Evolutionary conservation across 257 asterid genomes (phyloP), one percentile per base, ranked within the genome.

Genomic region (Jacaranda mimosifolia): DNA sequence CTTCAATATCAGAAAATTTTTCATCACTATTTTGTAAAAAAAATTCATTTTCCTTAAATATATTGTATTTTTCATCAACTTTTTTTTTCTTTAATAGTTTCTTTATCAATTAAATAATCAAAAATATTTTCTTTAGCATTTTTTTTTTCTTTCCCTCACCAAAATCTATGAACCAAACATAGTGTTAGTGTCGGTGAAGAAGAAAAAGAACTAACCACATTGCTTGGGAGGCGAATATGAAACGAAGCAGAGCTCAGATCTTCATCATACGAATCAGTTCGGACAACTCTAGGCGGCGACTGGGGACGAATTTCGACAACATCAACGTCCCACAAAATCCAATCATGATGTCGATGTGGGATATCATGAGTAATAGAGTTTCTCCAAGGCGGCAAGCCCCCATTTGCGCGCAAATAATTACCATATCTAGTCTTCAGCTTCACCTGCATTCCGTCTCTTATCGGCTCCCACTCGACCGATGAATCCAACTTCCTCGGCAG

Each of bases 381-480:
- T 78, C 98, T 79, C 97, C 97, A 94, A 12, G 98, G 98, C 18
- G 97, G 98, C 79, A 89, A 48, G 0, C 98, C 97, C 9, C 94
- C 97, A 77, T 94, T 94, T 13, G 97, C 97, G 19, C 98, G 90
- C 49, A 94, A 76, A 69, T 63, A 94, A 52, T 94, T 90, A 3
- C 98, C 98, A 35, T 92, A 94, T 63, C 96, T 80, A 0, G 97
- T 84, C 67, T 88, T 90, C 3, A 94, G 87, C 86, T 81, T 89
- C 42, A 90, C 82, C 13, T 73, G 86, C 80, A 77, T 74, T 6
- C 97, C 98, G 55, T 90, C 97, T 76, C 89, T 87, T 7, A 88
- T 63, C 14, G 98, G 98, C 76, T 92, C 97, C 97, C 97, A 92
- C 80, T 94, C 91, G 4, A 92, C 80, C 3, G 87, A 81, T 0